Evolutionary conservation across 345 rosid species (phyloP).

Genomic region (Combretum micranthum): DNA sequence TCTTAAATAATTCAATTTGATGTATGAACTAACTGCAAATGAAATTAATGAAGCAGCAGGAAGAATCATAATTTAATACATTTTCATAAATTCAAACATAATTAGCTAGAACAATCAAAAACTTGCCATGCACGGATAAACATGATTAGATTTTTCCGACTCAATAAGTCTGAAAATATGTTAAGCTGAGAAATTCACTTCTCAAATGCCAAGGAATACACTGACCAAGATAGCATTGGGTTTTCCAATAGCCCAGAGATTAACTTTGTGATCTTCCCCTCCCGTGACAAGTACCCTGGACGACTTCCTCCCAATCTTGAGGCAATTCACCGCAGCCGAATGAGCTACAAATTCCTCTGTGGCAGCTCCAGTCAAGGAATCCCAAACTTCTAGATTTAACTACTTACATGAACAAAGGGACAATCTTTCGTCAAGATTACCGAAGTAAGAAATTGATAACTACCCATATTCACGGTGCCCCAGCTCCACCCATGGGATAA

Average conservation of each 20-base stretch:
- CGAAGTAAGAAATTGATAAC: not conserved
- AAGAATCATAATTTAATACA: no score
- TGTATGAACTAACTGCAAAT: no score
- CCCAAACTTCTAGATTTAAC: constrained; percentile 37
- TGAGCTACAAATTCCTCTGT: constrained; percentile 99
- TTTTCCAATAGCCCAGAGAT: constrained; percentile 99
- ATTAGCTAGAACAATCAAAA: no score
- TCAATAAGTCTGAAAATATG: no score
- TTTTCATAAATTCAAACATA: no score
- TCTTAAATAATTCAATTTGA: no score
- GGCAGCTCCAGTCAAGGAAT: constrained; percentile 13
- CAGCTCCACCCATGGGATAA: not conserved
- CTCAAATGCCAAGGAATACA: not conserved
- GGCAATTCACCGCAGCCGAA: constrained; percentile 86
- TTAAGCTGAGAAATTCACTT: no score
- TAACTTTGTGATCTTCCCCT: constrained; percentile 98
- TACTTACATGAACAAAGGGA: constrained; percentile 4
- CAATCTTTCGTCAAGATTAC: not conserved
- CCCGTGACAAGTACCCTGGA: constrained; percentile 94
- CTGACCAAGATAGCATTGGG: constrained; percentile 97
- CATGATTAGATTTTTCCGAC: no score
- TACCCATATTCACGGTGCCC: not conserved
- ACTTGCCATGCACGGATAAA: no score
- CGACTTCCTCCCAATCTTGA: constrained; percentile 93
- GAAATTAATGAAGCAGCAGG: no score